Evolutionary conservation across 306 rosid genomes (phyloP), one percentile per base, ranked within the genome.

Genomic region (Arachis stenosperma): DNA sequence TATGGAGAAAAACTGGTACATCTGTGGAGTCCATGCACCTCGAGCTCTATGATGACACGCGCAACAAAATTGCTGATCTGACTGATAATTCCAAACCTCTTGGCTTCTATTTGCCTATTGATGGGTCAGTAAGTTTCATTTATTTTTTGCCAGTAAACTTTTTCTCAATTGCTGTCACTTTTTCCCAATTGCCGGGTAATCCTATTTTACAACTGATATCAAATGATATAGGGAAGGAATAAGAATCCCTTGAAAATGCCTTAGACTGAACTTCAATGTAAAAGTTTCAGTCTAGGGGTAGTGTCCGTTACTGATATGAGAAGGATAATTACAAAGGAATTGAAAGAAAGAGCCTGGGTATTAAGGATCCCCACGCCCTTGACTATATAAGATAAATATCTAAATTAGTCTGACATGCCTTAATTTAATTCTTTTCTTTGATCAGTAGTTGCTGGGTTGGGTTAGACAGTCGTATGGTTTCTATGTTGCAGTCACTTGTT

Each of bases 1-100:
- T 93, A 1, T 89, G 97, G 92, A 86, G 74, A 63, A 93, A 83
- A 89, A 87, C 96, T 12, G 97, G 97, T 8, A 86, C 97, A 46
- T 83, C 92, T 2, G 90, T 90, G 5, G 77, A 83, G 65, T 89
- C 96, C 1, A 93, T 93, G 98, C 62, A 83, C 27, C 89, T 90
- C 2, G 83, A 86, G 70, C 93, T 93, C 54, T 89, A 81, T 59
- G 97, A 89, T n/a, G 96, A 89, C 6, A 8, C 73, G 40, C 74
- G 79, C 81, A 65, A 82, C 86, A 89, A 87, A 81, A 40, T 93
- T 70, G 79, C 92, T 17, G 89, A 83, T 84, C 87, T 90, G 47
- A 10, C 43, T 33, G 89, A 93, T 57, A 72, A 89, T 84, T 86
- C 88, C 47, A 81, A 68, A 68, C 89, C 87, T 11, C 85, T 93